phyloP scores from a whole-genome alignment of 2,329 filamentous ascomycete genomes.

The Ophiostoma ips region DNA sequence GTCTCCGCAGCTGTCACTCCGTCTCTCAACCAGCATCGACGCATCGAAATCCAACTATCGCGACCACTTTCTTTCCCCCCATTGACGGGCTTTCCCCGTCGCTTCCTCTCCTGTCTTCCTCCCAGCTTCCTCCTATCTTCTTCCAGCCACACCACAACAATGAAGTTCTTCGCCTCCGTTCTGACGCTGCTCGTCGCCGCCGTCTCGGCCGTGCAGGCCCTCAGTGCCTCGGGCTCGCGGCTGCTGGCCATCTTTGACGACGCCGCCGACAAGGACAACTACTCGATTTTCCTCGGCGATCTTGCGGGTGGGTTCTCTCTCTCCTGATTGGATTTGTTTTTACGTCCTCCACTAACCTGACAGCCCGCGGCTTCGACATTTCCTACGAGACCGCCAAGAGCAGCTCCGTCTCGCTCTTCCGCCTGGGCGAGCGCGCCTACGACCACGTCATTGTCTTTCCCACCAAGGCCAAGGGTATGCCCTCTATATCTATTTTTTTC shows the following conservation, averaged over 20 bases:
- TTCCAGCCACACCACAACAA: constrained; percentile 22
- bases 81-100: too few species aligned
- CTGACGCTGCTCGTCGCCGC: constrained; percentile 56
- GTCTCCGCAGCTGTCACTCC: background rate
- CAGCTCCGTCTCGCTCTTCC: constrained; percentile 63
- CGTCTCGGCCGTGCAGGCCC: constrained; percentile 53
- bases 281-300: constrained; percentile 68
- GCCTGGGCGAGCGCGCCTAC: constrained; percentile 74
- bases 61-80: too few species aligned
- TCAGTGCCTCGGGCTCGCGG: constrained; percentile 66
- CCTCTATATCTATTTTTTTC: too few species aligned
- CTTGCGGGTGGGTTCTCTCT: constrained; percentile 40
- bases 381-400: constrained; percentile 74
- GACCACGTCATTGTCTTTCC: constrained; percentile 87
- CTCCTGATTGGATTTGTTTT: background rate
- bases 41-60: too few species aligned
- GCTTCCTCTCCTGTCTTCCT: too few species aligned
- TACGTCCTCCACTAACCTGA: constrained; percentile 2
- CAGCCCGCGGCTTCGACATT: constrained; percentile 72
- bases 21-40: background rate
- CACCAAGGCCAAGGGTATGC: constrained; percentile 69
- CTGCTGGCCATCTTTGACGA: constrained; percentile 81
- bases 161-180: constrained; percentile 53
- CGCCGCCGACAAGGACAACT: constrained; percentile 62
- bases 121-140: too few species aligned